Conservation (phyloP, 805 yeast species). For the Lipomyces lipofer region DNA sequence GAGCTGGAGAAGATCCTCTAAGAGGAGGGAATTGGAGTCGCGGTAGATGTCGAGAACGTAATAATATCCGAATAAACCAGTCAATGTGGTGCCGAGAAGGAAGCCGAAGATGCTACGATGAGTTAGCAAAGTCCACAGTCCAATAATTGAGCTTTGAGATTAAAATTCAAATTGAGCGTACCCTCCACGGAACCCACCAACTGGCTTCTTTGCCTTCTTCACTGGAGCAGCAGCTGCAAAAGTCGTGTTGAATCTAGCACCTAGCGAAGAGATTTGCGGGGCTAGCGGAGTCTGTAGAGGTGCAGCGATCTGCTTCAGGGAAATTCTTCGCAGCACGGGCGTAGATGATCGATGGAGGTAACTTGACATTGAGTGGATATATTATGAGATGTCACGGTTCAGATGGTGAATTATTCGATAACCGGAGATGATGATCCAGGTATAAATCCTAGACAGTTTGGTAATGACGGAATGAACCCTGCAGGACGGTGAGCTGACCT, state of each 20-base stretch:
- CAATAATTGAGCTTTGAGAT: not conserved
- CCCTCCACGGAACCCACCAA: conserved; percentile 50
- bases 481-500: too few relatives aligned
- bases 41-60: conserved; percentile 78
- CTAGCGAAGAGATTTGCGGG: not conserved
- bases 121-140: not conserved
- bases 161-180: conserved; percentile 22
- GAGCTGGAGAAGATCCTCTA: conserved; percentile 71
- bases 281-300: not conserved
- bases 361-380: too few relatives aligned
- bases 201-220: conserved; percentile 25
- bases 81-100: conserved; percentile 68
- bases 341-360: too few relatives aligned
- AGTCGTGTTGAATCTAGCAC: conserved; percentile 12
- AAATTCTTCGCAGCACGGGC: too few relatives aligned
- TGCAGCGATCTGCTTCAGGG: too few relatives aligned
- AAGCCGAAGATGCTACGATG: conserved; percentile 62
- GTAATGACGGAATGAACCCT: too few relatives aligned
- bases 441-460: too few relatives aligned
- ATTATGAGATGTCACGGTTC: too few relatives aligned
- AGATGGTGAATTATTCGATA: too few relatives aligned
- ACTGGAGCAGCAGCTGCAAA: conserved; percentile 14
- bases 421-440: too few relatives aligned
- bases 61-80: conserved; percentile 76
- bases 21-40: conserved; percentile 66